phyloP scores from a whole-genome alignment of 768 basidiomycete species.

The Termitomyces sp. region DNA sequence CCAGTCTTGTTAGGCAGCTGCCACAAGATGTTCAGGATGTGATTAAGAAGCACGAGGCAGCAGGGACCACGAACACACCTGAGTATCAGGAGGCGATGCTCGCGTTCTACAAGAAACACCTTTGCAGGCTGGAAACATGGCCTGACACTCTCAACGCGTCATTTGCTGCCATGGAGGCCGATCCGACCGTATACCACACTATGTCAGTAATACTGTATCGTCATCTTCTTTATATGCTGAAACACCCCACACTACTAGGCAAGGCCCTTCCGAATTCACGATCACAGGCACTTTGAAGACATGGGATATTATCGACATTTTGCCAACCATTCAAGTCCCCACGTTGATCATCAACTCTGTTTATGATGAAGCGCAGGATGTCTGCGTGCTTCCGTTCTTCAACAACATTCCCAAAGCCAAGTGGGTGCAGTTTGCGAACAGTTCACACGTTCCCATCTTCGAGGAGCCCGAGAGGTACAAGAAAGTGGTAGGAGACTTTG shows the following conservation, averaged over 20 bases:
- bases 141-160: conserved; percentile 17
- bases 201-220: conserved; percentile 15
- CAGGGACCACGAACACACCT: conserved; percentile 13
- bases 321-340: conserved; percentile 32
- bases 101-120: conserved; percentile 21
- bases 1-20: conserved; percentile 9
- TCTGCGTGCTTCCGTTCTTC: conserved; percentile 31
- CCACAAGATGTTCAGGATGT: conserved; percentile 13
- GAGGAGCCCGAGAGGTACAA: conserved; percentile 40
- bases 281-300: conserved; percentile 21
- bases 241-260: neutral
- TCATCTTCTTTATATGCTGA: conserved; percentile 11
- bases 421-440: conserved; percentile 39
- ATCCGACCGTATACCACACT: conserved; percentile 22
- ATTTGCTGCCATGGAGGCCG: conserved; percentile 15
- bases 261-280: conserved; percentile 13
- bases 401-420: conserved; percentile 31
- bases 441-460: conserved; percentile 37
- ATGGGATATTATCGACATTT: conserved; percentile 40
- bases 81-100: conserved; percentile 15
- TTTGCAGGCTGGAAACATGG: conserved; percentile 18
- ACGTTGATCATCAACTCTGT: conserved; percentile 38
- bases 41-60: conserved; percentile 15
- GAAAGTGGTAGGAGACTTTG: conserved; percentile 29
- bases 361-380: conserved; percentile 37